phyloP scores from a whole-genome alignment of 345 rosid species.

The Fremontodendron californicum region DNA sequence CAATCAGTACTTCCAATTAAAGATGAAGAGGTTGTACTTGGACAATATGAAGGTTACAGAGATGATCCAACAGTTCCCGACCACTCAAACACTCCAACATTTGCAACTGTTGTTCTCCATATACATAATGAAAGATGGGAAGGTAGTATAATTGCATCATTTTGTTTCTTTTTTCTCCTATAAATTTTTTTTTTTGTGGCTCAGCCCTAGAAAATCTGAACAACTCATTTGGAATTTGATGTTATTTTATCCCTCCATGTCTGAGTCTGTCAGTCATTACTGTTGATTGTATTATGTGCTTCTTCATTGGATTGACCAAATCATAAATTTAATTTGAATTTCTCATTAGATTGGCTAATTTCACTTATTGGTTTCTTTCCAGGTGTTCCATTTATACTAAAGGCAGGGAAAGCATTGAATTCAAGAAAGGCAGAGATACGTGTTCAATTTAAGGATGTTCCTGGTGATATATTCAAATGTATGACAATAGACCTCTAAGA shows the following conservation, averaged over 20 bases:
- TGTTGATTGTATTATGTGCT: background rate
- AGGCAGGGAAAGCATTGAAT: conserved; percentile 97
- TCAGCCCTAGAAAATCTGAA: background rate
- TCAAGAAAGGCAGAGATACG: conserved; percentile 99
- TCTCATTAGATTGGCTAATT: conserved; percentile 1
- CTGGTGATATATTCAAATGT: conserved; percentile 98
- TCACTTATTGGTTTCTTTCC: conserved; percentile 23
- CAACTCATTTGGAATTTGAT: background rate
- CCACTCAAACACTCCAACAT: conserved; percentile 30
- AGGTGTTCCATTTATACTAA: conserved; percentile 95
- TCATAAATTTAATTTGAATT: background rate
- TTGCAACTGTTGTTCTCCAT: conserved; percentile 78
- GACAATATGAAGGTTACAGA: conserved; percentile 86
- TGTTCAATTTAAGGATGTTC: conserved; percentile 96
- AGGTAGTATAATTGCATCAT: conserved; percentile 40
- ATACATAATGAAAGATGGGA: conserved; percentile 99
- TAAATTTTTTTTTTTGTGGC: background rate
- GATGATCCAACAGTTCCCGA: conserved; percentile 98
- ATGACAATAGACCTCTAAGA: conserved; percentile 19
- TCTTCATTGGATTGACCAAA: conserved; percentile 1
- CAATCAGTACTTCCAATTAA: conserved; percentile 86
- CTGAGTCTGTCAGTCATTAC: background rate
- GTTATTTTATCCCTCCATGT: background rate
- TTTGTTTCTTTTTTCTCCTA: conserved; percentile 6
- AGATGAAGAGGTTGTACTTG: conserved; percentile 93